These are phyloP conservation scores for Brasenia schreberi DNA, from an alignment of 164 flowering plant species.

Conservation along the genomic window DNA sequence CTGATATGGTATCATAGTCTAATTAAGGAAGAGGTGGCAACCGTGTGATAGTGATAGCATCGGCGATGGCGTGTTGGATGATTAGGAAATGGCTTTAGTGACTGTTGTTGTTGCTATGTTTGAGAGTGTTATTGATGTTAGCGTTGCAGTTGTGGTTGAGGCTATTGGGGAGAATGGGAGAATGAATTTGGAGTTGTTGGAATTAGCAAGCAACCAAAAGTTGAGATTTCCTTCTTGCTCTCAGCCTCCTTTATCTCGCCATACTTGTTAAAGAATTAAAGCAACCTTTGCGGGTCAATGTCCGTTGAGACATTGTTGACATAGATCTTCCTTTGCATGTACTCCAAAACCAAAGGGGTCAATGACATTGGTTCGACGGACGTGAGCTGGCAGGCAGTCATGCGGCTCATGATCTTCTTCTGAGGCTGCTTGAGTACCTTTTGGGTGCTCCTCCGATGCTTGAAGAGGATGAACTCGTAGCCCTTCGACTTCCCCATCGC, in stretches of 20 bases:
- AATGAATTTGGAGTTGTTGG: no score
- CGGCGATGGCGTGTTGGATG: no score
- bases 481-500: constrained; percentile 32
- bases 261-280: constrained; percentile 17
- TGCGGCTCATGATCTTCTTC: constrained; percentile 31
- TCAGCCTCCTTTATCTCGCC: constrained; percentile 34
- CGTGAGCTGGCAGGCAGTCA: constrained; percentile 34
- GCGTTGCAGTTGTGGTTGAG: no score
- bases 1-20: no score
- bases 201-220: no score
- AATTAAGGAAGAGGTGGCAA: no score
- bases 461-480: constrained; percentile 30
- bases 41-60: no score
- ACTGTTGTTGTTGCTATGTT: no score
- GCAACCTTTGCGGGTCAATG: constrained; percentile 11
- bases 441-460: constrained; percentile 19
- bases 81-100: no score
- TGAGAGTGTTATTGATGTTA: no score
- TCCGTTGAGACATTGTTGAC: constrained; percentile 23
- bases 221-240: no score
- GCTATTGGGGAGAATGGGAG: no score
- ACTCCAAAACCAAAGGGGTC: not conserved
- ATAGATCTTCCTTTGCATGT: constrained; percentile 17
- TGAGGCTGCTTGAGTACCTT: constrained; percentile 30
- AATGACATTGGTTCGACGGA: constrained; percentile 17